Conservation (phyloP, 345 rosid species). For the Bruguiera parviflora region DNA sequence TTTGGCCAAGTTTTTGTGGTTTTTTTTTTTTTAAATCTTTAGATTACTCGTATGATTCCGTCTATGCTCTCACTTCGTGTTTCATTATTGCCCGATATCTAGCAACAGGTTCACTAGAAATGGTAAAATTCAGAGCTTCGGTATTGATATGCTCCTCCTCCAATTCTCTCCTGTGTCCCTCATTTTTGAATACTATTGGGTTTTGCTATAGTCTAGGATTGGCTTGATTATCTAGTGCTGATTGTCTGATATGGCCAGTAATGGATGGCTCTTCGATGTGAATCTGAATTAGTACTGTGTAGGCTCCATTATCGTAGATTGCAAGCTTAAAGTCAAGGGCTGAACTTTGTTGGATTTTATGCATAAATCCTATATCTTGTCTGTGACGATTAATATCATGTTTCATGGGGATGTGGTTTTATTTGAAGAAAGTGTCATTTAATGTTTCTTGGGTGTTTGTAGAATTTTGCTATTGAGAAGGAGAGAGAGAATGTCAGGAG, state of each 20-base stretch:
- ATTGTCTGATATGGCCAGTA: neutral
- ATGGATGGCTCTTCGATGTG: neutral
- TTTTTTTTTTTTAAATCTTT: neutral
- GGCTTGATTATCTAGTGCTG: neutral
- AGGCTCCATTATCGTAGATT: neutral
- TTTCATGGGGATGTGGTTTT: neutral
- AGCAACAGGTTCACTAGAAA: neutral
- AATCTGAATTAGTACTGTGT: neutral
- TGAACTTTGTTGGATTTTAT: neutral
- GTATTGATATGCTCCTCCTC: neutral
- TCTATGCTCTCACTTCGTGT: neutral
- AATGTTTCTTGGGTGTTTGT: slow-evolving; percentile 16
- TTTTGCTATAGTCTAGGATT: no score
- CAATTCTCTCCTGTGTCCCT: no score
- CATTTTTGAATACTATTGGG: no score
- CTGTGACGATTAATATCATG: neutral
- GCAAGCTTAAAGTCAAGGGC: neutral
- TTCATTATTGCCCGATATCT: neutral
- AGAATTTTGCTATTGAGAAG: slow-evolving; percentile 39
- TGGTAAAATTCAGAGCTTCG: neutral
- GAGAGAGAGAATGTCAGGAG: slow-evolving; percentile 63
- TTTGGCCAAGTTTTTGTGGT: neutral
- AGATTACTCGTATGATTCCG: neutral
- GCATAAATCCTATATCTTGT: neutral
- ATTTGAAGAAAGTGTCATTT: slow-evolving; percentile 6